Base-by-base conservation (phyloP, 495 filamentous ascomycete species). In the Cladorrhinum samala region DNA sequence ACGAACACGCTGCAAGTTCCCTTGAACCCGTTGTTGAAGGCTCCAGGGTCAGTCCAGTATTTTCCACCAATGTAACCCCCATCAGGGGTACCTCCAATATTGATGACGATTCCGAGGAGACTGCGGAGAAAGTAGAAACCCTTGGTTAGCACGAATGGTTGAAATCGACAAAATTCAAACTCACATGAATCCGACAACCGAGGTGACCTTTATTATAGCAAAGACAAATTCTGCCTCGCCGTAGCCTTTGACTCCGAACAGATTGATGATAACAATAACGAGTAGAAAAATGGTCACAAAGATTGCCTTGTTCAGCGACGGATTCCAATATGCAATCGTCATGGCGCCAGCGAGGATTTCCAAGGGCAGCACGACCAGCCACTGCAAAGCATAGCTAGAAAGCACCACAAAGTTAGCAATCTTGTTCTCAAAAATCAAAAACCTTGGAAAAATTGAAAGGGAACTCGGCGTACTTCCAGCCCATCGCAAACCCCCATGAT, bases 401-500 rank as follows among this genome's bases (percentile, higher is more conserved):
- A 21, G 3, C 14, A 43, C 30, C 17, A 23, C 1, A 48, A 24
- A 13, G 43, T 46, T n/a, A 46, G 43, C 43, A 46, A 21, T 18
- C n/a, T n/a, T n/a, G n/a, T n/a, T n/a, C n/a, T n/a, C 43, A 33
- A 5, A 33, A 33, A 33, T 3, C 3, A 17, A 46, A 9, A 3
- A 46, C 7, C 5, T 5, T 8, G 39, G 14, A 6, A 19, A 7
- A 19, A n/a, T 5, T 5, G 7, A 16, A 19, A 44, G 9, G 23
- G 13, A 40, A 33, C 18, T 2, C 16, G n/a, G 9, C 63, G 46
- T 27, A 84, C 77, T 96, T 95, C 92, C 91, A 96, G 23, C 93
- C 93, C 89, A 96, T 95, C 37, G 93, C 92, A 65, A 96, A 97
- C 3, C 93, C 93, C 93, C 92, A 96, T 9, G 88, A 87, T 7